Percentiles rank a stretch among this genome's conserved stretches.
Evolutionary conservation across 2,329 filamentous ascomycete genomes (phyloP).

Genomic region (Aureobasidium sp.): DNA sequence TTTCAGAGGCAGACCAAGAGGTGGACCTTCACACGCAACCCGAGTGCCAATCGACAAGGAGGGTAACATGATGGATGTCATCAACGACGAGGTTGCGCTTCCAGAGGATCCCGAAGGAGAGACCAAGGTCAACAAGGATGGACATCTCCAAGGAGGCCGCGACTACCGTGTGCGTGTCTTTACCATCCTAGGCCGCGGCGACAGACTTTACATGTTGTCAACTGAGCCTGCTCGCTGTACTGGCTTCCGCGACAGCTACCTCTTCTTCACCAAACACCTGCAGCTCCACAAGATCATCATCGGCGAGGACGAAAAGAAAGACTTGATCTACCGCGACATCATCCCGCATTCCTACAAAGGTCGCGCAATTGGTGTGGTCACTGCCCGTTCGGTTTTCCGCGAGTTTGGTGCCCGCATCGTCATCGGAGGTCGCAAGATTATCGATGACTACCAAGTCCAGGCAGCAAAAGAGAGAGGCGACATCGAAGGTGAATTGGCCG

Average conservation of each 20-base stretch:
- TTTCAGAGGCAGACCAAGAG: constrained; percentile 67
- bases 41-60: constrained; percentile 88
- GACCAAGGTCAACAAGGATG: constrained; percentile 85
- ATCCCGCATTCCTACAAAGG: constrained; percentile 99
- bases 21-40: constrained; percentile 66
- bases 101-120: constrained; percentile 85
- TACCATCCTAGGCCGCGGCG: constrained; percentile 74
- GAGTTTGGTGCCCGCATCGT: constrained; percentile 94
- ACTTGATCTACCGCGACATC: constrained; percentile 90
- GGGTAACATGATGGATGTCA: constrained; percentile 82
- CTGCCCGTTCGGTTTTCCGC: constrained; percentile 89
- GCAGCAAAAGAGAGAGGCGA: constrained; percentile 69
- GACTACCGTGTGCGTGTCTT: constrained; percentile 96
- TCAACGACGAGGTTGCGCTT: constrained; percentile 84
- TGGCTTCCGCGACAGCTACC: constrained; percentile 93
- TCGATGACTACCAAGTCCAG: constrained; percentile 82
- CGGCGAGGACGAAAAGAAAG: constrained; percentile 91
- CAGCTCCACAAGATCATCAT: constrained; percentile 97
- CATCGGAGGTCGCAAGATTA: constrained; percentile 77
- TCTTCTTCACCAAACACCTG: constrained; percentile 98
- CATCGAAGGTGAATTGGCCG: constrained; percentile 82
- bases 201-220: constrained; percentile 93
- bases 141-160: constrained; percentile 71
- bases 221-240: constrained; percentile 95
- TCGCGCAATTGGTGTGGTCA: constrained; percentile 92